phyloP scores from a whole-genome alignment of 495 filamentous ascomycete species.

The Trichocladium antarcticum region DNA sequence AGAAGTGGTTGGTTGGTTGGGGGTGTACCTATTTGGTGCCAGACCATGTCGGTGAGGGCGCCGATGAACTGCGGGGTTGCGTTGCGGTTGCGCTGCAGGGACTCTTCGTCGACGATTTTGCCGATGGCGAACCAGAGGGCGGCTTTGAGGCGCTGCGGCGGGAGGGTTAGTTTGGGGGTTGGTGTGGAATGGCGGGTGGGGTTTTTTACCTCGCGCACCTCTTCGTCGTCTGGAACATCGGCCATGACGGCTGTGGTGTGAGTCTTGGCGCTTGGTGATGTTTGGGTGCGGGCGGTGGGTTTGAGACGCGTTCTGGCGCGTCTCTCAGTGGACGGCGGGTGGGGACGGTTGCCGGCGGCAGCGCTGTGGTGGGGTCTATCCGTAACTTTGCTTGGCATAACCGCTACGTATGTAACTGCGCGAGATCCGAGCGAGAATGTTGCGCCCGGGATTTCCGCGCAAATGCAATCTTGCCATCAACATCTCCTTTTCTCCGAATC shows the following conservation, averaged over 20 bases:
- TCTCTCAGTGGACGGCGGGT: background rate
- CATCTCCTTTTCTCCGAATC: background rate
- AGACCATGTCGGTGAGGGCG: conserved; percentile 82
- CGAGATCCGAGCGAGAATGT: too few relatives aligned
- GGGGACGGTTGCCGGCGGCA: conserved; percentile 9
- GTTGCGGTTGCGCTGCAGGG: conserved; percentile 61
- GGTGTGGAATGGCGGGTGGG: background rate
- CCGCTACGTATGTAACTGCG: background rate
- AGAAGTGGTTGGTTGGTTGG: too few relatives aligned
- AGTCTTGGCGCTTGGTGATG: conserved; percentile 8
- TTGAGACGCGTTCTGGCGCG: conserved; percentile 8
- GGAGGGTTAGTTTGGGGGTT: background rate
- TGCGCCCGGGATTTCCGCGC: conserved; percentile 2
- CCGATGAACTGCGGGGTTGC: conserved; percentile 94
- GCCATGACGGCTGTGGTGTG: conserved; percentile 12
- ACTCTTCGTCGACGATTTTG: conserved; percentile 82
- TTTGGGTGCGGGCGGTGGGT: background rate
- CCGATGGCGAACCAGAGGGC: conserved; percentile 88
- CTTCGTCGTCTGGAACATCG: conserved; percentile 26
- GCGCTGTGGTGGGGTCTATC: conserved; percentile 6
- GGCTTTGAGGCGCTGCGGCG: conserved; percentile 67
- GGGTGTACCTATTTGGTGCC: conserved; percentile 67
- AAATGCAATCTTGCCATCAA: background rate
- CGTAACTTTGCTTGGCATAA: conserved; percentile 1
- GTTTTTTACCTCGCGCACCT: conserved; percentile 19